Base-by-base conservation (phyloP, 768 basidiomycete genomes). In the Lentinula aciculospora region DNA sequence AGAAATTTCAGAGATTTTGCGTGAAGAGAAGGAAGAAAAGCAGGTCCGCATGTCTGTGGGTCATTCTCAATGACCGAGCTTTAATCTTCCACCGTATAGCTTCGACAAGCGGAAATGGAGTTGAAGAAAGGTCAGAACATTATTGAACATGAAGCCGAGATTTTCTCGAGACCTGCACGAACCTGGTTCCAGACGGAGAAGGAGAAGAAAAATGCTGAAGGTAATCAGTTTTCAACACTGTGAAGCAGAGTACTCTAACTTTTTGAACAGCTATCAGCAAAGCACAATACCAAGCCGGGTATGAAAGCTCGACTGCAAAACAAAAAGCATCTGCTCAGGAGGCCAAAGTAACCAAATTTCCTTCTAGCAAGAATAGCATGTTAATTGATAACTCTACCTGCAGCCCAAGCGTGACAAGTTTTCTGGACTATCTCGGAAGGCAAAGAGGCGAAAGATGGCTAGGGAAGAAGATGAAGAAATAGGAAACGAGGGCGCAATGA, bases 161-260 rank as follows among this genome's bases (percentile, higher is more conserved):
- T 99, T 63, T 91, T 85, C 69, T 87, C 92, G 21, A 79, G 95
- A 58, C 97, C 97, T 4, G 93, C 94, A 17, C 81, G 96, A 64
- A 98, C 94, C n/a, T 99, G 97, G 97, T 99, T 99, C 80, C 97
- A 98, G 73, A 84, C 80, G 8, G 77, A 79, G 57, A 89, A 88
- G 69, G 93, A 97, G 65, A 98, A 90, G 74, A 71, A 78, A 61
- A 83, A 81, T 59, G 81, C 93, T 4, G 83, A 88, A 83, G 88
- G 94, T 96, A 61, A 37, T 53, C 13, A 28, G 9, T 36, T 48
- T n/a, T n/a, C n/a, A n/a, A n/a, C n/a, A 25, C 13, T 31, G 54
- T 5, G 34, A 17, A 17, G 21, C 19, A 19, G 48, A 29, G 9
- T 56, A 2, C 21, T 46, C 37, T 42, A 7, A 7, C 31, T 36